These are phyloP conservation scores for Diphasiastrum complanatum DNA, from an alignment of 83 land plant species.

Conservation along the genomic window DNA sequence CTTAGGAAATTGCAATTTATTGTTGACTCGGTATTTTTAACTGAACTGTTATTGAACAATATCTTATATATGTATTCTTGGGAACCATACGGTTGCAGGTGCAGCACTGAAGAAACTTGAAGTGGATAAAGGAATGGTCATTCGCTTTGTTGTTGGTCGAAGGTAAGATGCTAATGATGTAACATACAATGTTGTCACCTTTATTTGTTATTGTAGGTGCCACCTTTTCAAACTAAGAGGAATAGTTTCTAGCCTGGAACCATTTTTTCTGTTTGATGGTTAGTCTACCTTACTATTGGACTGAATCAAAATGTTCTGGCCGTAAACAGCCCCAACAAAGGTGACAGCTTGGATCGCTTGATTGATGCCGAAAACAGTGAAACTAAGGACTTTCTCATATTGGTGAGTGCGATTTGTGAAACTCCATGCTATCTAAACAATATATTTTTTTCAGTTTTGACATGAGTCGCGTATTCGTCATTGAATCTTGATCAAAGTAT, in stretches of 20 bases:
- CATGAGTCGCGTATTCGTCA: neutral
- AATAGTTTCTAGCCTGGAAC: neutral
- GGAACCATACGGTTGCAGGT: constrained; percentile 31
- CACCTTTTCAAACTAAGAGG: neutral
- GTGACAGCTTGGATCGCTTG: constrained; percentile 67
- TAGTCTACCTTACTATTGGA: no score
- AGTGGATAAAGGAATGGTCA: constrained; percentile 63
- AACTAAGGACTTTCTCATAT: constrained; percentile 69
- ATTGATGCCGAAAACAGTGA: constrained; percentile 66
- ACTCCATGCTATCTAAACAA: neutral
- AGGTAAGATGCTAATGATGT: neutral
- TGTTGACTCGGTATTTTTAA: no score
- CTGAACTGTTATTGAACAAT: no score
- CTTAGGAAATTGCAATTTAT: no score
- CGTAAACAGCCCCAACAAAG: constrained; percentile 66
- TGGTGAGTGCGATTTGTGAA: constrained; percentile 38
- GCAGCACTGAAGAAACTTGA: constrained; percentile 61
- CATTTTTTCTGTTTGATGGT: neutral
- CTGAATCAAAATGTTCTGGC: no score
- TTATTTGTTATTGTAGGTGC: no score
- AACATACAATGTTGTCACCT: no score
- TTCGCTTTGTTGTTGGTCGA: constrained; percentile 68
- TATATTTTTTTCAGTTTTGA: neutral
- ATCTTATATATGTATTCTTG: no score
- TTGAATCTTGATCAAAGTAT: no score